Conservation (phyloP, 2,329 filamentous ascomycete genomes). For the Blumeria hordei region DNA sequence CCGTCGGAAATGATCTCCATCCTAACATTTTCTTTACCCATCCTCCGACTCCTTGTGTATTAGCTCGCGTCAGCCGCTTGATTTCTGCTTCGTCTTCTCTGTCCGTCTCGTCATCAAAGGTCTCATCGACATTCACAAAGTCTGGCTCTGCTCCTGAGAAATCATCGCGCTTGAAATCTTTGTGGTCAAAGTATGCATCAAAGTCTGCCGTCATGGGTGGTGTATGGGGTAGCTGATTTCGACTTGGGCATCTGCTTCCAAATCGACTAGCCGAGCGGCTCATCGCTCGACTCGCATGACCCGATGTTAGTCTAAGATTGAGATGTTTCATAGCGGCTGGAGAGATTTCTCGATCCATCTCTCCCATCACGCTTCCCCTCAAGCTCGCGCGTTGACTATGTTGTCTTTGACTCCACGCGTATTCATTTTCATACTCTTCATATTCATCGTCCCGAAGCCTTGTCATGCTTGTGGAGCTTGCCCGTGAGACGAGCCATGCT, state of each 20-base stretch:
- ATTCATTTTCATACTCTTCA: constrained; percentile 26
- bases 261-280: constrained; percentile 21
- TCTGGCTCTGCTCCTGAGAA: constrained; percentile 26
- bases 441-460: constrained; percentile 27
- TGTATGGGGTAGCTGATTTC: constrained; percentile 9
- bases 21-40: constrained; percentile 35
- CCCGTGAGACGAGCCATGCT: constrained; percentile 39
- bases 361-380: constrained; percentile 11
- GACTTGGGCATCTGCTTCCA: constrained; percentile 10
- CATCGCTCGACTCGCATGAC: constrained; percentile 21
- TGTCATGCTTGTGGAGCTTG: constrained; percentile 36
- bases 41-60: constrained; percentile 25
- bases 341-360: constrained; percentile 17
- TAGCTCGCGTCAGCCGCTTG: constrained; percentile 28
- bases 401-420: constrained; percentile 25
- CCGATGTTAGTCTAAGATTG: constrained; percentile 16
- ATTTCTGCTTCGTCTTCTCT: constrained; percentile 34
- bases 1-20: constrained; percentile 37
- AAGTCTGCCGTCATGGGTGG: constrained; percentile 20
- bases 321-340: constrained; percentile 11
- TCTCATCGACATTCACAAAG: constrained; percentile 36
- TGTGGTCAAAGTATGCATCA: constrained; percentile 21
- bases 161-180: constrained; percentile 13
- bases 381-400: constrained; percentile 16
- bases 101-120: constrained; percentile 24